Base-by-base conservation (phyloP, 2,329 filamentous ascomycete genomes). In the Colletotrichum cereale region DNA sequence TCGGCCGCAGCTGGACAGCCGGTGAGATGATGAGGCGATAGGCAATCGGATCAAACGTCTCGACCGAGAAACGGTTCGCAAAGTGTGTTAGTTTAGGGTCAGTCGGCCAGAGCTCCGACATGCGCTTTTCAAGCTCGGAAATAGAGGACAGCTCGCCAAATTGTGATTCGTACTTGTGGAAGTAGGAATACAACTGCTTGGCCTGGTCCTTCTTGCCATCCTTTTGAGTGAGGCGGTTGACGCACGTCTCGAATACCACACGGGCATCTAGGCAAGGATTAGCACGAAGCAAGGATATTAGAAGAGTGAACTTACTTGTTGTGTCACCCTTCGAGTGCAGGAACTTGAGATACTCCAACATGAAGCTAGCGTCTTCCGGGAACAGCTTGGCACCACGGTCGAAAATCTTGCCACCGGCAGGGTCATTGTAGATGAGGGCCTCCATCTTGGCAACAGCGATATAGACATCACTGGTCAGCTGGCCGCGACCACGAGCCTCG, bases 341-440 rank as follows among this genome's bases (percentile, higher is more conserved):
- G 81, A 97, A 96, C 84, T 97, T 98, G 76, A 99, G 87, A 80
- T 99, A 98, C 81, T 98, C 95, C 62, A 99, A 88, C 74, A 97
- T 94, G 82, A 98, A 98, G 69, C 91, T 88, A 80, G 97, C 95
- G 77, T 98, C 96, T 60, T 97, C 94, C 0, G 96, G 96, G 78
- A 98, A 99, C 16, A 99, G 86, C 78, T 94, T 96, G 74, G 96
- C 91, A 26, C 96, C 96, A 56, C 96, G 92, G 79, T 99, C 96
- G 75, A 98, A 97, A 72, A 99, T 98, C 83, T 96, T 98, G 53
- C 93, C 93, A 1, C 95, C 96, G 0, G 96, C 94, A 0, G 92
- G 89, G 77, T 98, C 96, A 78, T 97, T 96, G 82, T 99, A 99
- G 75, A 97, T 97, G 76, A 97, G 92, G 79, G 96, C 96, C 80